Percentiles rank a stretch among this genome's conserved stretches.
These are phyloP conservation scores for Pleurotus pulmonarius DNA, from an alignment of 768 basidiomycete genomes.

Conservation along the genomic window DNA sequence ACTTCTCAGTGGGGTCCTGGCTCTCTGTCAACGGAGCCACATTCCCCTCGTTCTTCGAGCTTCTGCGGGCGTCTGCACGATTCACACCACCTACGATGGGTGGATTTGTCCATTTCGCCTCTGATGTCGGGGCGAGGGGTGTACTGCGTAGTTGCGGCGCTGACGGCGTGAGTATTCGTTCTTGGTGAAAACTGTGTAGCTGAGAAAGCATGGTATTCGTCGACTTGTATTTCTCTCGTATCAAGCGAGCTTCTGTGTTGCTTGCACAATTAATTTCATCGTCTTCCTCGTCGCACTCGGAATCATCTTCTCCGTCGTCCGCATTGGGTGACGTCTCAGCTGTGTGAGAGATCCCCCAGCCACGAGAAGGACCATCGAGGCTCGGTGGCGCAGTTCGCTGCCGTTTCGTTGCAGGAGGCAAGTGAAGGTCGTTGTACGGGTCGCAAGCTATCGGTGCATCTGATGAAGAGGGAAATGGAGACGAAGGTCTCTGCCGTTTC, in stretches of 20 bases:
- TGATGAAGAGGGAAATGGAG: constrained; percentile 32
- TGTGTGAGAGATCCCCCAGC: constrained; percentile 30
- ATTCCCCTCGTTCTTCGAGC: neutral
- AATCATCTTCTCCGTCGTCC: constrained; percentile 31
- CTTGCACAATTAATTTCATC: neutral
- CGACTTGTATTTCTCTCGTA: constrained; percentile 47
- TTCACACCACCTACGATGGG: no score
- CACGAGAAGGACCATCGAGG: constrained; percentile 48
- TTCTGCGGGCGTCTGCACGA: no score
- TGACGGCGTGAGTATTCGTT: constrained; percentile 39
- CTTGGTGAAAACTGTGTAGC: constrained; percentile 64
- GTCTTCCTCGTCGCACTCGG: constrained; percentile 24
- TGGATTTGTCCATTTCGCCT: no score
- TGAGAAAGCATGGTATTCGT: constrained; percentile 68
- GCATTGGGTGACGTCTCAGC: constrained; percentile 13
- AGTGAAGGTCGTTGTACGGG: constrained; percentile 9
- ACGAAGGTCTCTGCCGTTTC: constrained; percentile 45
- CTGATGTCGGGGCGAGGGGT: no score
- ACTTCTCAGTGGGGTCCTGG: constrained; percentile 49
- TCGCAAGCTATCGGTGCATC: constrained; percentile 12
- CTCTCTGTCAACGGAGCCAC: constrained; percentile 26
- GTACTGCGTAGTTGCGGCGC: no score
- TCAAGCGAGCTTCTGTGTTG: no score
- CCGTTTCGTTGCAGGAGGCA: constrained; percentile 43
- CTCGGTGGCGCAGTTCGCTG: constrained; percentile 48